Conservation (phyloP, 202 grass and related monocot species). For the Setaria viridis region DNA sequence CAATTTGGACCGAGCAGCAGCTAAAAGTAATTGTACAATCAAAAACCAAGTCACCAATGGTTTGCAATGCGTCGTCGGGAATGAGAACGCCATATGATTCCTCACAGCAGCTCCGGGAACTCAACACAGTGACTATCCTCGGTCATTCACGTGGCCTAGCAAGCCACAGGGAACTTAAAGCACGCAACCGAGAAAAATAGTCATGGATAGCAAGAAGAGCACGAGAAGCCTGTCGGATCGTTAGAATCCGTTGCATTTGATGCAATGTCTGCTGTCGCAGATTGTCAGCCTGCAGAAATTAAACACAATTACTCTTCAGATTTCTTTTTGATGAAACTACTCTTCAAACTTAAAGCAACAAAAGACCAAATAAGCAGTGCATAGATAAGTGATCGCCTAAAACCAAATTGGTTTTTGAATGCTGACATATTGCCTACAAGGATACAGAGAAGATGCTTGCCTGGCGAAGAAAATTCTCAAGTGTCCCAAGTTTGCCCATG, state of each 20-base stretch:
- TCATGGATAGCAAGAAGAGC: constrained; percentile 69
- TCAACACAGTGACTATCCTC: background rate
- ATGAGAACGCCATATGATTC: background rate
- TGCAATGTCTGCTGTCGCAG: constrained; percentile 74
- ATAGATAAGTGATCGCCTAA: background rate
- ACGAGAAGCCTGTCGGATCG: constrained; percentile 63
- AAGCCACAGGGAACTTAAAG: constrained; percentile 77
- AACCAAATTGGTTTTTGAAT: background rate
- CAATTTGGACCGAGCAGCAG: constrained; percentile 28
- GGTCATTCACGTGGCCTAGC: constrained; percentile 68
- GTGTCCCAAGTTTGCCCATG: constrained; percentile 86
- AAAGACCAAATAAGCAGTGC: background rate
- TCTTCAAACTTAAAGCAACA: background rate
- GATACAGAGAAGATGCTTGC: constrained; percentile 35
- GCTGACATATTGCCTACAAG: background rate
- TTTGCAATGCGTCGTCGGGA: constrained; percentile 1
- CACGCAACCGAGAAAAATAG: constrained; percentile 74
- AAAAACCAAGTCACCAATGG: constrained; percentile 15
- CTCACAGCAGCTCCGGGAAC: constrained; percentile 13
- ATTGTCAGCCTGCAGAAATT: constrained; percentile 69
- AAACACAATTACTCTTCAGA: background rate
- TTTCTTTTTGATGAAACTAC: background rate
- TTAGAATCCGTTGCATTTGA: constrained; percentile 76
- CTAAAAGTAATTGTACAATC: constrained; percentile 43
- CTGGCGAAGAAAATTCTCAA: constrained; percentile 85